Evolutionary conservation across 768 basidiomycete species (phyloP).

Genomic region (Russula griseocarnosa): DNA sequence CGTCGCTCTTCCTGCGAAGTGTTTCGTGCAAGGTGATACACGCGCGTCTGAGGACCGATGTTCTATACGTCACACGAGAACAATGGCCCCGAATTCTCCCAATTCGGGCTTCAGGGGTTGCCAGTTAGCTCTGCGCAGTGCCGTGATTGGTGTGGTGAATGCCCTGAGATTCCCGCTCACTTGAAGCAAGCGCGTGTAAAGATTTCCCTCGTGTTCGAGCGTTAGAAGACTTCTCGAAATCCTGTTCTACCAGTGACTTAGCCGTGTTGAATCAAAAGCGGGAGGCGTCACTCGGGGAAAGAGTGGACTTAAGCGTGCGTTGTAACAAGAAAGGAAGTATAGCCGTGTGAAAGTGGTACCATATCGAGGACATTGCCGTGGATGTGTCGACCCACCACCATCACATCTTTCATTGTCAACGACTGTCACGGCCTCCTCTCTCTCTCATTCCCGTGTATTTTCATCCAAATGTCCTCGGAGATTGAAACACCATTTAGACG

Average conservation of each 20-base stretch:
- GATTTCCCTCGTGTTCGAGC: neutral
- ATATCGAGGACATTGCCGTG: neutral
- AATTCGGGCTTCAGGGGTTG: neutral
- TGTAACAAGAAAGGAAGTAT: conserved; percentile 18
- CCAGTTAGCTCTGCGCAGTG: neutral
- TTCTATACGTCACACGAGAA: conserved; percentile 14
- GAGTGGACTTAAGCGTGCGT: conserved; percentile 20
- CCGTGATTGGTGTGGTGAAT: conserved; percentile 14
- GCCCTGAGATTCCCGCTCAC: neutral
- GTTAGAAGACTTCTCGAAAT: neutral
- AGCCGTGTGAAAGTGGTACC: conserved; percentile 5
- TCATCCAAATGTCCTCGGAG: conserved; percentile 37
- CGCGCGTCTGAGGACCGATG: conserved; percentile 2
- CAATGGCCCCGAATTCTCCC: neutral
- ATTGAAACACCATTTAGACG: conserved; percentile 36
- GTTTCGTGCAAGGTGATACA: neutral
- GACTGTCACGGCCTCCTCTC: conserved; percentile 10
- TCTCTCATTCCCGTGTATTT: conserved; percentile 27
- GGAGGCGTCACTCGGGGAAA: conserved; percentile 2
- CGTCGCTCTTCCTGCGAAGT: conserved; percentile 17
- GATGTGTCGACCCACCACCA: neutral
- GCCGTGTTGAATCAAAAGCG: neutral
- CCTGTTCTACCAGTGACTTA: conserved; percentile 10
- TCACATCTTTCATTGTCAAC: conserved; percentile 8
- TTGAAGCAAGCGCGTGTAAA: neutral